Evolutionary conservation across 139 green algal genomes (phyloP).

Genomic region (Chlorella ohadii): DNA sequence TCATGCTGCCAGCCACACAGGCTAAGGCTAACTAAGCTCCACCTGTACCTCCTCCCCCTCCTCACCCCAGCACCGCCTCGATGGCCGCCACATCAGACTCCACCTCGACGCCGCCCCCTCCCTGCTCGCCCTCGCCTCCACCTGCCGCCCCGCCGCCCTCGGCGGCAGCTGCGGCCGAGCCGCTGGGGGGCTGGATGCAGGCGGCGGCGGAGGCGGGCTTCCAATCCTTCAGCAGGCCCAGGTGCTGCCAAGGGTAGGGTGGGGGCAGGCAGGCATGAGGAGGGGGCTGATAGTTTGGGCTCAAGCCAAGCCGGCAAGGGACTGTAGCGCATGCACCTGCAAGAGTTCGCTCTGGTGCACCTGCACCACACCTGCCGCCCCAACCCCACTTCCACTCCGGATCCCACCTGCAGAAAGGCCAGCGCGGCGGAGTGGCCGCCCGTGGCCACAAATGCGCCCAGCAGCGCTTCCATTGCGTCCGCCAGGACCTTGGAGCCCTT

Average conservation of each 20-base stretch:
- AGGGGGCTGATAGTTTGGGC: too few relatives aligned
- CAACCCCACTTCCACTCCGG: neutral
- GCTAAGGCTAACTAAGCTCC: too few relatives aligned
- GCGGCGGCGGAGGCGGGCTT: neutral
- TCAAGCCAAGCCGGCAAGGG: too few relatives aligned
- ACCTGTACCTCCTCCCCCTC: neutral
- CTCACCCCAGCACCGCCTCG: conserved; percentile 40
- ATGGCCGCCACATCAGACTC: conserved; percentile 31
- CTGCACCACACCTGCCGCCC: too few relatives aligned
- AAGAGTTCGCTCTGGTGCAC: too few relatives aligned
- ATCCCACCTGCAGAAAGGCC: conserved; percentile 26
- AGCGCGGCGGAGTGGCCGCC: conserved; percentile 14
- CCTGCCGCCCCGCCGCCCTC: neutral
- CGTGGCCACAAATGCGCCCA: conserved; percentile 48
- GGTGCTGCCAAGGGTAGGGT: neutral
- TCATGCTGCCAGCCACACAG: too few relatives aligned
- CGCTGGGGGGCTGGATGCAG: neutral
- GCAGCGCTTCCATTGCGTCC: conserved; percentile 59
- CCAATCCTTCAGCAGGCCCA: conserved; percentile 27
- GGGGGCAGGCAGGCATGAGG: too few relatives aligned
- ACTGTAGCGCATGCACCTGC: too few relatives aligned
- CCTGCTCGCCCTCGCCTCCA: neutral
- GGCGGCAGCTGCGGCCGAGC: neutral
- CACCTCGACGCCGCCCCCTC: conserved; percentile 8
- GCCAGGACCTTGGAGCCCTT: conserved; percentile 56